Conservation (phyloP, 768 basidiomycete genomes). For the Auriculariales sp. region DNA sequence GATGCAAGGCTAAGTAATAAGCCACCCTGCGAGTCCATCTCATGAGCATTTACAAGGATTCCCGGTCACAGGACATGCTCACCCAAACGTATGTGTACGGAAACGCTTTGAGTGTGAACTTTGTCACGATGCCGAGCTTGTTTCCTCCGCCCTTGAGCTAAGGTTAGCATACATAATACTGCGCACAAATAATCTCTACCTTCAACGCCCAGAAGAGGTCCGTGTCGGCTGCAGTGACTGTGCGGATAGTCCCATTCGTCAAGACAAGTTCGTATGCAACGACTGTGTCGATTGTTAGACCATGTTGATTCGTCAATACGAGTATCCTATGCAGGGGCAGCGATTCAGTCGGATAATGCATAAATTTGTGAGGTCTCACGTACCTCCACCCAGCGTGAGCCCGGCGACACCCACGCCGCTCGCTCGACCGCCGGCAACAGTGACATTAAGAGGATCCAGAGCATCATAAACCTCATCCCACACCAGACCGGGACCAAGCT, state of each 20-base stretch:
- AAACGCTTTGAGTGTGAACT: conserved; percentile 1
- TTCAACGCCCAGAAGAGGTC: conserved; percentile 5
- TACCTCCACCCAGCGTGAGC: conserved; percentile 3
- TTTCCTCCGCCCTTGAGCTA: neutral
- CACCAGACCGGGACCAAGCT: conserved; percentile 16
- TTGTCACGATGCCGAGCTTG: neutral
- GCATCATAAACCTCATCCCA: conserved; percentile 12
- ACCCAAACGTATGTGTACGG: conserved; percentile 1
- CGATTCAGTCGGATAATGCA: neutral
- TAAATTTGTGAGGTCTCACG: too few relatives aligned
- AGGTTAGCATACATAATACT: neutral
- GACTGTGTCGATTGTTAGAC: conserved; percentile 21
- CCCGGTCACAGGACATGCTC: neutral
- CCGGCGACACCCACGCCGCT: conserved; percentile 4
- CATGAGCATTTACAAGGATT: too few relatives aligned
- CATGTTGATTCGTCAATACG: conserved; percentile 18
- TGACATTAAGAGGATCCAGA: conserved; percentile 1
- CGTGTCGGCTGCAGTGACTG: neutral
- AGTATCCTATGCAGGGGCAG: conserved; percentile 13
- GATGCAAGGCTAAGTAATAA: too few relatives aligned
- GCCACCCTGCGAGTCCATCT: neutral
- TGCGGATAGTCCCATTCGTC: conserved; percentile 13
- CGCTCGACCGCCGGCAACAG: conserved; percentile 1
- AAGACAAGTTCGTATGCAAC: conserved; percentile 14
- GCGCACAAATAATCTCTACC: neutral